Evolutionary conservation across 2,329 filamentous ascomycete species (phyloP), one percentile per base, ranked within the genome.

Genomic region (Taxawa tesnikishii): DNA sequence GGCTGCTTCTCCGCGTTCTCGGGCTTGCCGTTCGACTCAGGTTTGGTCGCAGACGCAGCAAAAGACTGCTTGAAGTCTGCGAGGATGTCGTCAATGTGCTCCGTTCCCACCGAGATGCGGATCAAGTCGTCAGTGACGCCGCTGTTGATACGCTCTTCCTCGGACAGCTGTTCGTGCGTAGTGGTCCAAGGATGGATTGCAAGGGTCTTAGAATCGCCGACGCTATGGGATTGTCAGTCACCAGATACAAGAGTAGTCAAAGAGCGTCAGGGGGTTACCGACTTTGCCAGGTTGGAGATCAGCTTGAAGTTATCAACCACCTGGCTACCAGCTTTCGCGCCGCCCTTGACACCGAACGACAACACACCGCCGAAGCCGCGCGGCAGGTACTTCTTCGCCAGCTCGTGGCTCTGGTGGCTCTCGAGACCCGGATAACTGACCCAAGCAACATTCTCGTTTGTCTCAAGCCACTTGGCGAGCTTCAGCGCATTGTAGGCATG

Each of bases 11-110:
- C 37, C 4, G 50, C 37, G 14, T 37, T 36, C 4, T 25, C 28
- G 13, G 47, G 33, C 31, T 51, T 40, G 29, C 53, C 53, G 36
- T 52, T 45, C 38, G 50, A 46, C 4, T 48, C 46, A 6, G 56
- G 60, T 51, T 62, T 62, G 7, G 61, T 64, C 1, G 58, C 58
- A 5, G 61, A 51, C 15, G 71, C 68, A 51, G 74, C 70, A 59
- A 94, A 92, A 0, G 83, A 82, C 65, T 94, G 87, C 58, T 88
- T 79, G 54, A 96, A 94, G 60, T 96, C 88, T 46, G 77, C 80
- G 51, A 94, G 90, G 49, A 96, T 94, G 51, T 96, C 88, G 62
- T 94, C 87, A 53, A 96, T 93, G 56, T 94, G 85, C 63, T 96
- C 88, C 1, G 81, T 93, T 32, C 88, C 88, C 37, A 94, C 87